phyloP scores from a whole-genome alignment of 2,329 filamentous ascomycete genomes.

The Penicillium sp. region DNA sequence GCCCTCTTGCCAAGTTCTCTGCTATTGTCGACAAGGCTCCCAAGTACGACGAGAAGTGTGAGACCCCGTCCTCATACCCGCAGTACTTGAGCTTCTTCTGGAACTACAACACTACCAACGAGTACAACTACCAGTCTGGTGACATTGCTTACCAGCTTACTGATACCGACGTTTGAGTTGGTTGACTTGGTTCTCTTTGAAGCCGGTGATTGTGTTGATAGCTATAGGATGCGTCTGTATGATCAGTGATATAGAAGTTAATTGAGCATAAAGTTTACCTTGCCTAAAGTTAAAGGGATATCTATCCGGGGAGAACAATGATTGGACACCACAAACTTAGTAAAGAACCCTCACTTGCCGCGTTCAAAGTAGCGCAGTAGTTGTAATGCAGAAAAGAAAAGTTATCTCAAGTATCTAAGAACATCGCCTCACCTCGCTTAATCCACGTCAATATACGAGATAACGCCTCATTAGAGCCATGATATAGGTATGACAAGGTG shows the following conservation, averaged over 20 bases:
- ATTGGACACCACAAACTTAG: too few relatives aligned
- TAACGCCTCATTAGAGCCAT: too few relatives aligned
- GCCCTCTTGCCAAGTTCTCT: constrained; percentile 8
- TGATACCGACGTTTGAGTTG: background rate
- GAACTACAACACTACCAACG: constrained; percentile 14
- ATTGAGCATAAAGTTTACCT: background rate
- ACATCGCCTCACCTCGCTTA: too few relatives aligned
- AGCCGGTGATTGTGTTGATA: background rate
- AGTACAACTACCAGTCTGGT: background rate
- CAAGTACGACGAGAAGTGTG: background rate
- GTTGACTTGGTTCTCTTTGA: background rate
- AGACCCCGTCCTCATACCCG: constrained; percentile 2
- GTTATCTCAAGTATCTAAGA: too few relatives aligned
- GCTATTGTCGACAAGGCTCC: constrained; percentile 6
- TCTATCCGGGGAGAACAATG: too few relatives aligned
- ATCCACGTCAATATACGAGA: too few relatives aligned
- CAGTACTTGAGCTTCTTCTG: constrained; percentile 16
- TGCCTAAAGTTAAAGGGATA: too few relatives aligned
- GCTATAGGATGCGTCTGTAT: background rate
- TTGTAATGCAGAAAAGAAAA: too few relatives aligned
- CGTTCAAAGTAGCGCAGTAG: too few relatives aligned
- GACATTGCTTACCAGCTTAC: background rate
- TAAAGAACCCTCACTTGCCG: too few relatives aligned
- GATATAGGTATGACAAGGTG: too few relatives aligned
- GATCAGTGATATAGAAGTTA: background rate